Evolutionary conservation across 2,329 filamentous ascomycete genomes (phyloP).

Genomic region (Chaetomium sp.): DNA sequence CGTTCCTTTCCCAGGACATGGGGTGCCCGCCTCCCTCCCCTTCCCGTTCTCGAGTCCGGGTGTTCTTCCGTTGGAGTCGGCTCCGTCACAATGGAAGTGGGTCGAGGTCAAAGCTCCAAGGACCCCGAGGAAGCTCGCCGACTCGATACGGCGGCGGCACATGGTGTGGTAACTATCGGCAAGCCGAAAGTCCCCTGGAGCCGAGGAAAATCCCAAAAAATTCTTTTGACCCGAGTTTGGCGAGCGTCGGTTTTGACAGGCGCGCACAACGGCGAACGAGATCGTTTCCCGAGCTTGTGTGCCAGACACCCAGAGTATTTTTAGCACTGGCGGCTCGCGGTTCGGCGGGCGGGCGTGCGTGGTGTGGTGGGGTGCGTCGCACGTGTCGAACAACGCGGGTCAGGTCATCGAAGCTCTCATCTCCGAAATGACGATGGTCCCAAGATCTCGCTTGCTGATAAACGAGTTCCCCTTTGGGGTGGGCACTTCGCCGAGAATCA

Average conservation of each 20-base stretch:
- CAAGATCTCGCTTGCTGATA: constrained; percentile 12
- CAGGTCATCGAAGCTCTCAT: constrained; percentile 23
- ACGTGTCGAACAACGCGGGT: constrained; percentile 27
- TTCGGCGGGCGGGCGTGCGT: background rate
- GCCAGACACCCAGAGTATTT: constrained; percentile 21
- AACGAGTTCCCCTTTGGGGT: background rate
- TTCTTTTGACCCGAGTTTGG: background rate
- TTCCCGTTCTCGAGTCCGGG: background rate
- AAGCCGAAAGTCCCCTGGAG: background rate
- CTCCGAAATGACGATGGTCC: constrained; percentile 31
- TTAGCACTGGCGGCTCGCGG: constrained; percentile 23
- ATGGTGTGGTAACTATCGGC: background rate
- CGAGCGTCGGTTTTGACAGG: background rate
- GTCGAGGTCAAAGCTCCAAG: constrained; percentile 1
- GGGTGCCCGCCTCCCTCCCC: background rate
- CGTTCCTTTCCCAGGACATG: background rate
- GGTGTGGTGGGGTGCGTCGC: constrained; percentile 18
- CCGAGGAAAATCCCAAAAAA: background rate
- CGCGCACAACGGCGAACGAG: constrained; percentile 1
- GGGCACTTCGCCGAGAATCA: background rate
- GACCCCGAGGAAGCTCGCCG: background rate
- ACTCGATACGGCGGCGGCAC: background rate
- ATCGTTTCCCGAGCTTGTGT: background rate
- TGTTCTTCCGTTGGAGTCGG: background rate
- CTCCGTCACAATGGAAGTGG: background rate